Percentiles rank a stretch among this genome's conserved stretches.
phyloP scores from a whole-genome alignment of 2,329 filamentous ascomycete species.

The Thielaviopsis euricoi region DNA sequence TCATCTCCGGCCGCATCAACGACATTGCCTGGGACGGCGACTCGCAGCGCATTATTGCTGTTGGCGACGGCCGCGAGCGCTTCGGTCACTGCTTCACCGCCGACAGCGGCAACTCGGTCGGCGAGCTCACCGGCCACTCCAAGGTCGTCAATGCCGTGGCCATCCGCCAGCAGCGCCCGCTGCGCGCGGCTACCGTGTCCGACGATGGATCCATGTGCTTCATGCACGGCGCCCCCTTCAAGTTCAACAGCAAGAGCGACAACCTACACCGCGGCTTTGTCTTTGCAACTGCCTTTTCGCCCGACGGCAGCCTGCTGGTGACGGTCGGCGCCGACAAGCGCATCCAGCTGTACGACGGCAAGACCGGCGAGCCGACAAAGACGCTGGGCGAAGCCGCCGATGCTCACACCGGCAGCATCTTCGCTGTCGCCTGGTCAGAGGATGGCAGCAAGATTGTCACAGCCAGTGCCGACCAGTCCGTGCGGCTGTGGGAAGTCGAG shows the following conservation, averaged over 20 bases:
- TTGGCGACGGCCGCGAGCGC: conserved; percentile 84
- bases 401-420: conserved; percentile 82
- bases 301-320: conserved; percentile 65
- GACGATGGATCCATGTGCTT: conserved; percentile 86
- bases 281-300: conserved; percentile 74
- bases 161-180: conserved; percentile 75
- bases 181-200: conserved; percentile 77
- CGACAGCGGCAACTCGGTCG: conserved; percentile 90
- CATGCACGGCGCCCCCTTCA: conserved; percentile 87
- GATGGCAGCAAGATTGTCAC: conserved; percentile 81
- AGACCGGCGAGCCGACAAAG: conserved; percentile 69
- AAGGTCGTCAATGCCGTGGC: conserved; percentile 82
- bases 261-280: conserved; percentile 78
- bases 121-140: conserved; percentile 84
- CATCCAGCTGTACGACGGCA: conserved; percentile 92
- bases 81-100: conserved; percentile 90
- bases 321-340: conserved; percentile 84
- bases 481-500: conserved; percentile 86
- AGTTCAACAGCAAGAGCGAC: conserved; percentile 72
- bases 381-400: conserved; percentile 54
- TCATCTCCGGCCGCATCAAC: conserved; percentile 88
- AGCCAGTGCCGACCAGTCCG: conserved; percentile 83
- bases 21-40: conserved; percentile 97
- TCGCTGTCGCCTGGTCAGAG: conserved; percentile 75
- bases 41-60: conserved; percentile 87